phyloP scores from a whole-genome alignment of 140 eudicot genomes.

The Cichorium intybus region DNA sequence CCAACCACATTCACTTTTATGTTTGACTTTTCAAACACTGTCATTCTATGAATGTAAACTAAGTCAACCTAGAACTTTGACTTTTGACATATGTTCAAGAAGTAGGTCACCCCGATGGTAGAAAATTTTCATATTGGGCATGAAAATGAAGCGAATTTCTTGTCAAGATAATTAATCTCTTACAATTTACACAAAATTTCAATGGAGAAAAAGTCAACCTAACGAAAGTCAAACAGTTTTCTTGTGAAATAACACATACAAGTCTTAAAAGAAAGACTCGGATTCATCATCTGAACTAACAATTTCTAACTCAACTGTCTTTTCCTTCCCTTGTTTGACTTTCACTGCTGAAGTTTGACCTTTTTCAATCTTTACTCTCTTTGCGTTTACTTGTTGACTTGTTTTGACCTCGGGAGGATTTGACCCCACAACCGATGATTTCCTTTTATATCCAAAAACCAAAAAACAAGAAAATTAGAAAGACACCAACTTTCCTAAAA shows the following conservation, averaged over 20 bases:
- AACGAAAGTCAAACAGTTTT: slow-evolving; percentile 3
- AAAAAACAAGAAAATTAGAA: slow-evolving; percentile 7
- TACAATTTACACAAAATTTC: slow-evolving; percentile 3
- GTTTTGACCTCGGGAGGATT: slow-evolving; percentile 43
- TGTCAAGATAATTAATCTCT: background rate
- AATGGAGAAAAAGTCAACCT: background rate
- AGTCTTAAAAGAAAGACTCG: slow-evolving; percentile 11
- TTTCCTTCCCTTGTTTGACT: slow-evolving; percentile 35
- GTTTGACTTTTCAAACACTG: background rate
- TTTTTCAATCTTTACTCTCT: slow-evolving; percentile 53
- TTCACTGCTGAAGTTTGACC: slow-evolving; percentile 31
- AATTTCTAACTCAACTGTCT: slow-evolving; percentile 78
- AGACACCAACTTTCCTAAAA: background rate
- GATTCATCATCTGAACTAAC: slow-evolving; percentile 77
- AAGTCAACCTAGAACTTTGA: slow-evolving; percentile 5
- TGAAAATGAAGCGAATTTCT: too few species aligned
- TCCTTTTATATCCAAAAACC: slow-evolving; percentile 19
- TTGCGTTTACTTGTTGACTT: slow-evolving; percentile 49
- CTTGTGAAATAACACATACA: background rate
- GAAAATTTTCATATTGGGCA: too few species aligned
- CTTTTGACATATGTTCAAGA: background rate
- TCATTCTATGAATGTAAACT: too few species aligned
- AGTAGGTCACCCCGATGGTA: too few species aligned
- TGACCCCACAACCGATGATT: slow-evolving; percentile 20
- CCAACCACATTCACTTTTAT: background rate